These are phyloP conservation scores for Apiospora malaysiana DNA, from an alignment of 2,329 filamentous ascomycete species.

Conservation along the genomic window DNA sequence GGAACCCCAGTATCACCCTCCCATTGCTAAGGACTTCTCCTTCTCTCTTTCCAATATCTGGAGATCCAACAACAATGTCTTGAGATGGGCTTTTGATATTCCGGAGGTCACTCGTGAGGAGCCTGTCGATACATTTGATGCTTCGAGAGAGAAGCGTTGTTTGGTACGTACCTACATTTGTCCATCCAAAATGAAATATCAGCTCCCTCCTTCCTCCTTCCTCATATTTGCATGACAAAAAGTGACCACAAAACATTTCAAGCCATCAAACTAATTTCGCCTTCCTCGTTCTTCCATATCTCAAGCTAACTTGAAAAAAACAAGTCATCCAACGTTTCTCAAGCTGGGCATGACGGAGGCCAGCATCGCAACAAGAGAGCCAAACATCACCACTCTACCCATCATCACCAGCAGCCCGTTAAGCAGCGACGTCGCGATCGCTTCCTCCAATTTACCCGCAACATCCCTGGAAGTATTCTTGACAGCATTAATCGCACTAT, in stretches of 20 bases:
- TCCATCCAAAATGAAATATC: neutral
- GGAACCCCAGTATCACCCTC: conserved; percentile 25
- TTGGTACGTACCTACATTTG: conserved; percentile 30
- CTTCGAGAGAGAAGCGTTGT: conserved; percentile 31
- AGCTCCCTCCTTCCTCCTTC: neutral
- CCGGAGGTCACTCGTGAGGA: conserved; percentile 17
- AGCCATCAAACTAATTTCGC: neutral
- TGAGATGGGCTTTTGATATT: conserved; percentile 37
- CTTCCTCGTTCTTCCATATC: neutral
- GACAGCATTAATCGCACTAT: conserved; percentile 29
- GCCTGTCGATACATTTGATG: neutral
- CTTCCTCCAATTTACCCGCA: conserved; percentile 27
- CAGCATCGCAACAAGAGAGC: conserved; percentile 34
- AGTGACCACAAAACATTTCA: neutral
- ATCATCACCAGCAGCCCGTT: conserved; percentile 12
- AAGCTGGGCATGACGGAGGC: conserved; percentile 25
- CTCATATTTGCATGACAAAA: neutral
- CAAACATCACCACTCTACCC: conserved; percentile 23
- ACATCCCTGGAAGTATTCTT: conserved; percentile 32
- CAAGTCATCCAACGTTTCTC: conserved; percentile 25
- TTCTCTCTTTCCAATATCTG: conserved; percentile 34
- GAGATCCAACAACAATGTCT: conserved; percentile 32
- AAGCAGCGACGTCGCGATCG: conserved; percentile 27
- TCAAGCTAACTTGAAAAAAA: neutral
- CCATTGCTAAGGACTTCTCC: conserved; percentile 34